These are phyloP conservation scores for Macrolepiota fuliginosa DNA, from an alignment of 768 basidiomycete genomes.

Conservation along the genomic window DNA sequence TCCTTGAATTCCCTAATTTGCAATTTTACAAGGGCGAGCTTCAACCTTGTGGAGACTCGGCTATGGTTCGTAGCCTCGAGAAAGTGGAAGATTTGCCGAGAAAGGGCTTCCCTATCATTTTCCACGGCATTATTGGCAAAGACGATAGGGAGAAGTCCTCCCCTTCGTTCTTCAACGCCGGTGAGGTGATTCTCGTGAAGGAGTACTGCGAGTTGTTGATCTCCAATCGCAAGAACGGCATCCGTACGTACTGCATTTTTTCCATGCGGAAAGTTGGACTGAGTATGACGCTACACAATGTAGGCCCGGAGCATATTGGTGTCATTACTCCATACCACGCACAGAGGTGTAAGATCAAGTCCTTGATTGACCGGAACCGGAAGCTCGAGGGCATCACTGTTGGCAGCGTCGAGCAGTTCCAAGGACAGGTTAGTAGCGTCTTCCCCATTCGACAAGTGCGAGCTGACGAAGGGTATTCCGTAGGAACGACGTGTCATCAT, in stretches of 20 bases:
- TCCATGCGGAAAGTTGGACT: background rate
- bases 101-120: conserved; percentile 52
- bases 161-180: conserved; percentile 64
- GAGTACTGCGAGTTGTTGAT: conserved; percentile 38
- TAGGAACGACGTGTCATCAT: conserved; percentile 59
- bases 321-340: conserved; percentile 70
- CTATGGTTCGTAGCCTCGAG: conserved; percentile 37
- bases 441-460: background rate
- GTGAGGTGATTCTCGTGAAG: conserved; percentile 51
- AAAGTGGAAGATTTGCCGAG: conserved; percentile 36
- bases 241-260: conserved; percentile 32
- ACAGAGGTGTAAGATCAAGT: conserved; percentile 52
- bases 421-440: conserved; percentile 51
- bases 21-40: conserved; percentile 55
- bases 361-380: conserved; percentile 28
- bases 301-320: conserved; percentile 49
- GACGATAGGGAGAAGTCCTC: conserved; percentile 54
- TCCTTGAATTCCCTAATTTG: conserved; percentile 56
- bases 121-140: conserved; percentile 52
- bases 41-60: conserved; percentile 40
- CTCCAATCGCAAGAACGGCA: conserved; percentile 32
- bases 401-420: conserved; percentile 68
- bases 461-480: conserved; percentile 9
- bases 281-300: background rate
- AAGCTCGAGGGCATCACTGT: conserved; percentile 47